Conservation (phyloP, 2,329 filamentous ascomycete species). For the Aspergillus brasiliensis region DNA sequence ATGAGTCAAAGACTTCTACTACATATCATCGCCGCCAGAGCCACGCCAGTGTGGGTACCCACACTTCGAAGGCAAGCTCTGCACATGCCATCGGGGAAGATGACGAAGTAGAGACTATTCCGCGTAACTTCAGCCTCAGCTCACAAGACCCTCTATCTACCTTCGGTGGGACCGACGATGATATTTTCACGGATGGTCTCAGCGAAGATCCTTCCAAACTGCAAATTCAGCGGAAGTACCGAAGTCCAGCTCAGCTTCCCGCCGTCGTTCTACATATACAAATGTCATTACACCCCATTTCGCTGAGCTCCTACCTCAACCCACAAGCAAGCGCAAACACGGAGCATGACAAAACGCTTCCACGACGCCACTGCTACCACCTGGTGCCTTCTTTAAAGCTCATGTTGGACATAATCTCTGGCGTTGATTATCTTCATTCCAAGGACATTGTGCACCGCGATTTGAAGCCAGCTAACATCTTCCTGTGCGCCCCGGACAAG, state of each 20-base stretch:
- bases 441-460: conserved; percentile 66
- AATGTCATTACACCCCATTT: conserved; percentile 67
- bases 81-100: conserved; percentile 45
- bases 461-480: conserved; percentile 69
- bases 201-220: conserved; percentile 39
- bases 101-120: conserved; percentile 53
- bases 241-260: conserved; percentile 31
- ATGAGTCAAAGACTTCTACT: not conserved
- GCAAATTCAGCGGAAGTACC: conserved; percentile 30
- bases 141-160: conserved; percentile 38
- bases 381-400: conserved; percentile 58
- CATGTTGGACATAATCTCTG: conserved; percentile 62
- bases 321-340: conserved; percentile 31
- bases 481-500: conserved; percentile 56
- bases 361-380: conserved; percentile 63
- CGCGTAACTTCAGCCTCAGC: conserved; percentile 41
- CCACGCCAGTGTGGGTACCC: conserved; percentile 44
- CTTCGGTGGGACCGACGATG: conserved; percentile 37
- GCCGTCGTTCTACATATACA: conserved; percentile 64
- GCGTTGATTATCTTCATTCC: conserved; percentile 65
- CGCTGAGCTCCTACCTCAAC: conserved; percentile 61
- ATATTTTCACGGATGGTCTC: conserved; percentile 46
- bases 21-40: conserved; percentile 17
- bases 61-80: conserved; percentile 44
- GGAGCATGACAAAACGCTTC: conserved; percentile 17